Conservation (phyloP, 805 yeast genomes). For the Cyberlindnera americana region DNA sequence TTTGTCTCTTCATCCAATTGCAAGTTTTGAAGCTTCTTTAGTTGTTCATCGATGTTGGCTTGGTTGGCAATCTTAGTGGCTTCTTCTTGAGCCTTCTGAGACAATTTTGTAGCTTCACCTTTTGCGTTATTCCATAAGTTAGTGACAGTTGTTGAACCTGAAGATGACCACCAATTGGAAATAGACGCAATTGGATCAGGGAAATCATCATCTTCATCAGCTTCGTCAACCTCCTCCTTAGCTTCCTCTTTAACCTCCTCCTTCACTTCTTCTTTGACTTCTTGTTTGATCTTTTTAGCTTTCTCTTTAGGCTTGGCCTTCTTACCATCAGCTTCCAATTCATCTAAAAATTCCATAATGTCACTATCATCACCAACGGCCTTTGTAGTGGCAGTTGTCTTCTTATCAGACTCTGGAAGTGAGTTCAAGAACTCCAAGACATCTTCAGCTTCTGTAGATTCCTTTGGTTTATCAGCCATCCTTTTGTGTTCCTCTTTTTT, state of each 20-base stretch:
- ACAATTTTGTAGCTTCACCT: slow-evolving; percentile 25
- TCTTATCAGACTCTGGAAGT: slow-evolving; percentile 51
- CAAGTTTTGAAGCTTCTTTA: slow-evolving; percentile 31
- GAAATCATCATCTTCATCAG: slow-evolving; percentile 22
- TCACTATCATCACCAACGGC: slow-evolving; percentile 33
- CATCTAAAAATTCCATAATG: slow-evolving; percentile 50
- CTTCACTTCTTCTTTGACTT: slow-evolving; percentile 12
- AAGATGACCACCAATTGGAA: slow-evolving; percentile 71
- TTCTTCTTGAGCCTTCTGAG: slow-evolving; percentile 34
- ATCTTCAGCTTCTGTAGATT: slow-evolving; percentile 59
- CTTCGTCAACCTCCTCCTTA: slow-evolving; percentile 9
- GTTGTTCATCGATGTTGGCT: slow-evolving; percentile 27
- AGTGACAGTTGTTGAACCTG: slow-evolving; percentile 62
- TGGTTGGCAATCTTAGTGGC: slow-evolving; percentile 31
- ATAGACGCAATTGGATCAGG: slow-evolving; percentile 63
- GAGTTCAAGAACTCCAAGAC: slow-evolving; percentile 79
- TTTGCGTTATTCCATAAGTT: slow-evolving; percentile 69
- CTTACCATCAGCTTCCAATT: slow-evolving; percentile 46
- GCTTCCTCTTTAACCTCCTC: slow-evolving; percentile 19
- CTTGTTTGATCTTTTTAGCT: slow-evolving; percentile 8
- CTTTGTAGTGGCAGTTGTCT: slow-evolving; percentile 28
- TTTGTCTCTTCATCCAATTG: slow-evolving; percentile 20
- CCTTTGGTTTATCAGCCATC: slow-evolving; percentile 27
- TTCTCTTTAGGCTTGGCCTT: slow-evolving; percentile 5
- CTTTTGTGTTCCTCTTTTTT: no score